Conservation (phyloP, 148 eudicot genomes). For the Agrostemma githago region DNA sequence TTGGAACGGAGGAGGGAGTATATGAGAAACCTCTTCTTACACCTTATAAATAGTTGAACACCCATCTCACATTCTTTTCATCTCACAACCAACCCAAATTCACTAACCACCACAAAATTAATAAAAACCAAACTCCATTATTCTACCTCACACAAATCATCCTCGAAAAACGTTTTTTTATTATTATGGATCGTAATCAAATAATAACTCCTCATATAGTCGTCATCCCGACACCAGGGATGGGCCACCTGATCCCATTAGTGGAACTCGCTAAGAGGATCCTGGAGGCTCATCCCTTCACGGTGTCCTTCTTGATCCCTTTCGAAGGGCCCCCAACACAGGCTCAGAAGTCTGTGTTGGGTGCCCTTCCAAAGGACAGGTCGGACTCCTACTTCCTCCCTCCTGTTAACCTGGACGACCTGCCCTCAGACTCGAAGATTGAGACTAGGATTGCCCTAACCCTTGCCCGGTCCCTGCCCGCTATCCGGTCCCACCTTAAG, state of each 20-base stretch:
- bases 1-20: too few species aligned
- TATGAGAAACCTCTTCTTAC: neutral
- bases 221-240: conserved; percentile 51
- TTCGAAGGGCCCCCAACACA: conserved; percentile 32
- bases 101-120: conserved; percentile 10
- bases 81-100: neutral
- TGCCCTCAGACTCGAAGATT: conserved; percentile 24
- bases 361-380: conserved; percentile 29
- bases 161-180: neutral
- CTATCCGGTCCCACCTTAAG: conserved; percentile 18
- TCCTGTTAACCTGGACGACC: conserved; percentile 29
- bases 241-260: conserved; percentile 57
- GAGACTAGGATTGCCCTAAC: conserved; percentile 38
- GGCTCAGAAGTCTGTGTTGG: conserved; percentile 29
- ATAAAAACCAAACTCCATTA: neutral
- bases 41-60: conserved; percentile 2
- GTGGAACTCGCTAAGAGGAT: conserved; percentile 37
- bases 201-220: conserved; percentile 33
- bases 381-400: conserved; percentile 30
- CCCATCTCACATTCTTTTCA: conserved; percentile 1
- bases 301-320: conserved; percentile 39
- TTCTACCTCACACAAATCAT: neutral
- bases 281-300: conserved; percentile 20
- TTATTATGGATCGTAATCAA: neutral
- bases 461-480: conserved; percentile 36